Conservation (phyloP, 805 yeast species). For the Danielia reshetovae region DNA sequence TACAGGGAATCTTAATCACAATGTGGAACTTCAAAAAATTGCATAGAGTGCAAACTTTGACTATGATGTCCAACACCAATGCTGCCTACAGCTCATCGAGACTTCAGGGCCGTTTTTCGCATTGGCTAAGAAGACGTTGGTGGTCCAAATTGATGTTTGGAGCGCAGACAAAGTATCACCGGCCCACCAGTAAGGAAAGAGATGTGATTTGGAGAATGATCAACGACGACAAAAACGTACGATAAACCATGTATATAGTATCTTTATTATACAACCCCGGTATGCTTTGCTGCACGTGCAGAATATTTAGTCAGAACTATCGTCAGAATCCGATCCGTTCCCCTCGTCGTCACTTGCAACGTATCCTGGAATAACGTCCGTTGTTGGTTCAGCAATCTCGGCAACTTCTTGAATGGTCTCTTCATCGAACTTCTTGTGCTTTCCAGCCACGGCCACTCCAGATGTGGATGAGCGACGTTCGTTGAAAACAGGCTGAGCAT, state of each 20-base stretch:
- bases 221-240: slow-evolving; percentile 30
- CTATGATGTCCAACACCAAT: slow-evolving; percentile 44
- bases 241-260: slow-evolving; percentile 4
- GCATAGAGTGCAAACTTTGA: slow-evolving; percentile 59
- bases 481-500: slow-evolving; percentile 51
- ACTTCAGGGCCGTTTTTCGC: background rate
- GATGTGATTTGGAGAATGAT: slow-evolving; percentile 44
- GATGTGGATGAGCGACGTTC: slow-evolving; percentile 31
- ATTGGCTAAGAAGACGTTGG: slow-evolving; percentile 6
- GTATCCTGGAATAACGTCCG: slow-evolving; percentile 4
- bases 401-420: slow-evolving; percentile 1
- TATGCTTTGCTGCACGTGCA: too few relatives aligned
- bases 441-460: slow-evolving; percentile 7
- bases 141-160: slow-evolving; percentile 25
- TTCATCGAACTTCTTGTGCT: slow-evolving; percentile 16
- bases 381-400: slow-evolving; percentile 1
- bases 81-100: slow-evolving; percentile 1
- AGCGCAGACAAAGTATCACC: slow-evolving; percentile 21
- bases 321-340: slow-evolving; percentile 10
- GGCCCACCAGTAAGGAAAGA: slow-evolving; percentile 34
- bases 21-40: slow-evolving; percentile 53
- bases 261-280: slow-evolving; percentile 7
- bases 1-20: slow-evolving; percentile 54
- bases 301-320: slow-evolving; percentile 2
- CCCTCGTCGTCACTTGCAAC: slow-evolving; percentile 3